phyloP scores from a whole-genome alignment of 192 early-diverging fungal genomes.

The Backusella australiensis region DNA sequence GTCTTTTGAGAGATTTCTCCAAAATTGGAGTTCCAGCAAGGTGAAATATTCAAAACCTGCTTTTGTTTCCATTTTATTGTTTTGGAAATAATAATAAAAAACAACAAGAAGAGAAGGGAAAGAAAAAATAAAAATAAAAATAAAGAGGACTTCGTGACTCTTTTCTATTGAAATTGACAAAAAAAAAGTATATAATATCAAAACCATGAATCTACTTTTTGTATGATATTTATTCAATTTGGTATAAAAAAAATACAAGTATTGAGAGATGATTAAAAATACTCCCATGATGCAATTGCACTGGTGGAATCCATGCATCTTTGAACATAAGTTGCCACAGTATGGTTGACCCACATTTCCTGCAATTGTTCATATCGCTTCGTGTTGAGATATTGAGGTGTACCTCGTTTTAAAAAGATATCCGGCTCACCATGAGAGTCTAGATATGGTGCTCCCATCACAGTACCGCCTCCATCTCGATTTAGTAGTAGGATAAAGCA shows the following conservation, averaged over 20 bases:
- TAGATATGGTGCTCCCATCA: conserved; percentile 89
- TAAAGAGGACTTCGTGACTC: not conserved
- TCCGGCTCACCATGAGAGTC: conserved; percentile 97
- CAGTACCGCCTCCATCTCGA: conserved; percentile 77
- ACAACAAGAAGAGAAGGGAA: not conserved
- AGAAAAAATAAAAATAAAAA: not conserved
- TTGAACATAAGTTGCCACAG: conserved; percentile 83
- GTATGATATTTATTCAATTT: too few relatives aligned
- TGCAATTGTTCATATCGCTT: conserved; percentile 86
- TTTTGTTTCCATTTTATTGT: not conserved
- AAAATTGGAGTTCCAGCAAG: not conserved
- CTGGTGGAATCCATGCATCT: conserved; percentile 76
- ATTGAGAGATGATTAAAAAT: conserved; percentile 44
- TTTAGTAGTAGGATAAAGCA: conserved; percentile 78
- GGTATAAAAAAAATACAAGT: not conserved
- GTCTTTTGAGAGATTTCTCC: not conserved
- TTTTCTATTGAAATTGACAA: not conserved
- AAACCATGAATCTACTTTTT: too few relatives aligned
- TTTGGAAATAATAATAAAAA: not conserved
- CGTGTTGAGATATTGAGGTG: conserved; percentile 83
- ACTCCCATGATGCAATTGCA: conserved; percentile 81
- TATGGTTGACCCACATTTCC: conserved; percentile 72
- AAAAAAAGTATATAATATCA: too few relatives aligned
- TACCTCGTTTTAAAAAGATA: conserved; percentile 73
- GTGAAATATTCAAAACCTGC: not conserved